Conservation (phyloP, 129 eudicot genomes). For the Gnaphalium uliginosum region DNA sequence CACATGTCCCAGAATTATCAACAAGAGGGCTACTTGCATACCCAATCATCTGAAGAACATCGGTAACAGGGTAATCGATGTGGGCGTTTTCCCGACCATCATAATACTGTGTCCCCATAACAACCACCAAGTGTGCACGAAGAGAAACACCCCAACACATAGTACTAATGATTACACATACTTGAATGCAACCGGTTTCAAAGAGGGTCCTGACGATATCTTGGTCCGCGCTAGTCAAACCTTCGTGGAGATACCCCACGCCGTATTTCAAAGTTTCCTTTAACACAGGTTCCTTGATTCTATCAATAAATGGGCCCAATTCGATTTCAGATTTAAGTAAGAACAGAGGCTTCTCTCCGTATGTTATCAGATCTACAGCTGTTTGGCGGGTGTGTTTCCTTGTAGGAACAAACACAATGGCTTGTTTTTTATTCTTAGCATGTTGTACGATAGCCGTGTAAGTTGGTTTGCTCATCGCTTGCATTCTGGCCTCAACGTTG, state of each 20-base stretch:
- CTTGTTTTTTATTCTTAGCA: constrained; percentile 70
- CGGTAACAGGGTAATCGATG: constrained; percentile 91
- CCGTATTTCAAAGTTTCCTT: constrained; percentile 73
- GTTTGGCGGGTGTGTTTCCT: constrained; percentile 76
- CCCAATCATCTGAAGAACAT: constrained; percentile 94
- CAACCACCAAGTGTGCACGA: constrained; percentile 85
- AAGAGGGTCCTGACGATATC: constrained; percentile 81
- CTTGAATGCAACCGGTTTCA: constrained; percentile 80
- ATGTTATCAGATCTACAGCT: constrained; percentile 87
- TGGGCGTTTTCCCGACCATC: constrained; percentile 92
- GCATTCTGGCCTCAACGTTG: constrained; percentile 93
- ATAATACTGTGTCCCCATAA: constrained; percentile 90
- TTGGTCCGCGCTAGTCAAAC: constrained; percentile 59
- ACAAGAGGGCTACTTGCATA: constrained; percentile 91
- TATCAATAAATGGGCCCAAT: constrained; percentile 52
- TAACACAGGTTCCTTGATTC: constrained; percentile 66
- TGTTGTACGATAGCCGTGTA: constrained; percentile 81
- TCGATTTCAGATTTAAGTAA: constrained; percentile 52
- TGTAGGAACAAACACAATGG: constrained; percentile 82
- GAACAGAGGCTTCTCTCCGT: constrained; percentile 60
- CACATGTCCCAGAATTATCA: constrained; percentile 83
- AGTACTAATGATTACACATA: constrained; percentile 86
- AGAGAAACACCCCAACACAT: constrained; percentile 96
- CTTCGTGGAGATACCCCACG: constrained; percentile 91
- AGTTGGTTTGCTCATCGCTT: constrained; percentile 88